A percentile compares a stretch with the other conserved stretches of the same genome.
phyloP scores from a whole-genome alignment of 192 early-diverging fungal species.

The Kickxella alabastrina region DNA sequence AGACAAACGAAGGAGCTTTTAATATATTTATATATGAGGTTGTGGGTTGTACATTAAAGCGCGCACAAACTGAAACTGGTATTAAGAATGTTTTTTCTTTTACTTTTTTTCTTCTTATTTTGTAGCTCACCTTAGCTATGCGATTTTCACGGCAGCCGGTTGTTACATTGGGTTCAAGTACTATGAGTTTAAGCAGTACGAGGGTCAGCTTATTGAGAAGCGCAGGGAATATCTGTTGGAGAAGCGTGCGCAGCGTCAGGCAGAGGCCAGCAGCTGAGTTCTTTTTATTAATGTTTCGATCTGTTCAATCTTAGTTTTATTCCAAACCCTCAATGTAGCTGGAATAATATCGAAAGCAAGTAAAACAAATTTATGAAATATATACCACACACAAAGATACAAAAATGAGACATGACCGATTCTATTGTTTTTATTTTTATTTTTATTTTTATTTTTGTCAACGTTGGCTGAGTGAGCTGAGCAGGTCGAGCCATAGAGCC shows the following conservation, averaged over 20 bases:
- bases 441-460: no score
- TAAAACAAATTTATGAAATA: no score
- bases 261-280: slow-evolving; percentile 3
- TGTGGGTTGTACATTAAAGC: no score
- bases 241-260: slow-evolving; percentile 39
- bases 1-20: background rate
- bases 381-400: no score
- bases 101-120: background rate
- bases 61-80: background rate
- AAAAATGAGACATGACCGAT: no score
- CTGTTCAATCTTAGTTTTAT: no score
- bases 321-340: no score
- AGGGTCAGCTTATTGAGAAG: slow-evolving; percentile 20
- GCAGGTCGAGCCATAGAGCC: no score
- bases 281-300: no score
- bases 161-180: slow-evolving; percentile 29
- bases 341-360: no score
- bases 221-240: slow-evolving; percentile 34
- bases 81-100: background rate
- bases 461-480: no score
- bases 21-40: background rate
- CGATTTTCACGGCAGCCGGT: slow-evolving; percentile 22
- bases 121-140: slow-evolving; percentile 43
- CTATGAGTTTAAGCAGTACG: slow-evolving; percentile 23
- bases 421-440: no score